These are phyloP conservation scores for Nemophila menziesii DNA, from an alignment of 257 asterid genomes.

Conservation along the genomic window DNA sequence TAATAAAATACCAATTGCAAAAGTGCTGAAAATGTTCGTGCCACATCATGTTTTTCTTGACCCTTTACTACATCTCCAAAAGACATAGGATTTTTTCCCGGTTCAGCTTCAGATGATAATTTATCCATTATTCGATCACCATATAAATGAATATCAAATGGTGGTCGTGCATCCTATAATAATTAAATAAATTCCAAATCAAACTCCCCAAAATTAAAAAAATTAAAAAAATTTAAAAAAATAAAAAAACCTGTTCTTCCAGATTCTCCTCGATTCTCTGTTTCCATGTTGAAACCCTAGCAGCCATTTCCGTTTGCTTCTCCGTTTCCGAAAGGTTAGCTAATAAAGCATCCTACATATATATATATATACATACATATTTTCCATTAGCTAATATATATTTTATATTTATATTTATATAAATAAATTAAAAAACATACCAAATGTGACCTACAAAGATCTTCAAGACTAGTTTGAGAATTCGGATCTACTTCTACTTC, in stretches of 20 bases:
- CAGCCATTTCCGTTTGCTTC: conserved; percentile 73
- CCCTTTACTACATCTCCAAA: conserved; percentile 69
- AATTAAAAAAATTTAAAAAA: too few relatives aligned
- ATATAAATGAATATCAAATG: conserved; percentile 85
- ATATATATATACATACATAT: neutral
- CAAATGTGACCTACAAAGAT: conserved; percentile 90
- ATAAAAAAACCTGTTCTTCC: conserved; percentile 63
- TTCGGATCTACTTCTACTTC: conserved; percentile 27
- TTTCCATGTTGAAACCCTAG: conserved; percentile 87
- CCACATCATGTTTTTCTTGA: conserved; percentile 78
- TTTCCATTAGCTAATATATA: too few relatives aligned
- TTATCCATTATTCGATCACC: conserved; percentile 62
- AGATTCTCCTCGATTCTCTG: conserved; percentile 75
- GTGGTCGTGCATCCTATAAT: conserved; percentile 66
- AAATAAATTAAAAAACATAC: conserved; percentile 39
- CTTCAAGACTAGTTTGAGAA: conserved; percentile 59
- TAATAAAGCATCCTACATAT: conserved; percentile 69
- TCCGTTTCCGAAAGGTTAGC: conserved; percentile 70
- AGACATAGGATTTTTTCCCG: conserved; percentile 28
- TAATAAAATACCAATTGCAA: conserved; percentile 61
- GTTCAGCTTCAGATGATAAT: conserved; percentile 33
- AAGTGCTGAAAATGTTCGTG: conserved; percentile 92
- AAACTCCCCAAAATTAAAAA: too few relatives aligned
- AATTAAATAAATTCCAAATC: too few relatives aligned
- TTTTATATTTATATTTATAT: neutral